A percentile compares a stretch with the other conserved stretches of the same genome.
Evolutionary conservation across 2,329 filamentous ascomycete species (phyloP).

Genomic region (Talaromyces sp.): DNA sequence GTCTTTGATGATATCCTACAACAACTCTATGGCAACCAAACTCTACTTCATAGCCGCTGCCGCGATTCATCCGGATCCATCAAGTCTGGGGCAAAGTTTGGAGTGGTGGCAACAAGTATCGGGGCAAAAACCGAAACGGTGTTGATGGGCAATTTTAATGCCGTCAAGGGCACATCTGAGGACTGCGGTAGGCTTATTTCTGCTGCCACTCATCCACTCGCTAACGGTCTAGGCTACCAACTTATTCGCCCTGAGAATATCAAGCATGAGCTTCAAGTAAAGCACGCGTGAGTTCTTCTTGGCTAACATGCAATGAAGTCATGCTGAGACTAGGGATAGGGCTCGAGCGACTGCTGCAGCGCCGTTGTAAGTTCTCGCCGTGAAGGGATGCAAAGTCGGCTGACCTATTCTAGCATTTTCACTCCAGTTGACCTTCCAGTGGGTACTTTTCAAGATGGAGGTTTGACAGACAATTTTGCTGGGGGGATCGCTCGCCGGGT

Average conservation of each 20-base stretch:
- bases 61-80: neutral
- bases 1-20: neutral
- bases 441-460: neutral
- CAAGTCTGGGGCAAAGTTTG: neutral
- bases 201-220: neutral
- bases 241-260: neutral
- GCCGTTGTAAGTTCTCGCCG: neutral
- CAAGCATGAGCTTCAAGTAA: neutral
- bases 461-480: slow-evolving; percentile 2
- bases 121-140: neutral
- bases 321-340: neutral
- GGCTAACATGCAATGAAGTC: neutral
- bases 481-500: neutral
- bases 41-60: neutral
- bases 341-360: neutral
- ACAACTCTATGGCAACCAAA: neutral
- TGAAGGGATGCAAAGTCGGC: neutral
- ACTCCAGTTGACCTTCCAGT: neutral
- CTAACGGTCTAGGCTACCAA: neutral
- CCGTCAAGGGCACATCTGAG: neutral
- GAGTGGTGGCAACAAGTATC: neutral
- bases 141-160: slow-evolving; percentile 1
- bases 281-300: neutral
- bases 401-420: neutral
- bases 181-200: neutral